These are phyloP conservation scores for Boletus rubropictus DNA, from an alignment of 768 basidiomycete genomes.

Conservation along the genomic window DNA sequence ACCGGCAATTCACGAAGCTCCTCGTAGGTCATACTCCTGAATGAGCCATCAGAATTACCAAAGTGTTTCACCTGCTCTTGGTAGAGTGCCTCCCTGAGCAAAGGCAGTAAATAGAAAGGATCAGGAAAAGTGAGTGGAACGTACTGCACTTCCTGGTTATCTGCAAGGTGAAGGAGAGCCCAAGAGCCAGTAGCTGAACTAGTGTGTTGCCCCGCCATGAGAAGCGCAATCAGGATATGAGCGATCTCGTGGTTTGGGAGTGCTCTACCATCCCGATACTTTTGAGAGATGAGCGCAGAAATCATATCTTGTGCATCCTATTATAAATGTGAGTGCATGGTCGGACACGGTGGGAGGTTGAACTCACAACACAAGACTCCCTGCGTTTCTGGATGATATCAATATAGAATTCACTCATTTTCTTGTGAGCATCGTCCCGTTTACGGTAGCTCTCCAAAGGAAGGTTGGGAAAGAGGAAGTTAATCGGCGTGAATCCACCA, in stretches of 20 bases:
- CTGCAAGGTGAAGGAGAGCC: conserved; percentile 82
- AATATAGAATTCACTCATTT: conserved; percentile 92
- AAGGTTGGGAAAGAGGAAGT: conserved; percentile 91
- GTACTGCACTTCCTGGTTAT: conserved; percentile 67
- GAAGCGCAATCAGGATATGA: conserved; percentile 96
- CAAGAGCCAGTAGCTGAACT: conserved; percentile 90
- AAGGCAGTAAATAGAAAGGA: not conserved
- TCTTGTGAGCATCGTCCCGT: conserved; percentile 84
- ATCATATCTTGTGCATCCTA: conserved; percentile 89
- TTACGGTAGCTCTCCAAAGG: conserved; percentile 86
- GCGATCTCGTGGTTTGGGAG: conserved; percentile 90
- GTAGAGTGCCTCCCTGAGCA: conserved; percentile 71
- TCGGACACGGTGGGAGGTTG: not conserved
- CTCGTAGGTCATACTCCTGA: conserved; percentile 80
- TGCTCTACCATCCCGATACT: conserved; percentile 72
- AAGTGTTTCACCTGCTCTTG: conserved; percentile 85
- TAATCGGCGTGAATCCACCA: conserved; percentile 92
- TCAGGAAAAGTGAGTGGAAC: conserved; percentile 23
- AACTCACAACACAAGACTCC: conserved; percentile 39
- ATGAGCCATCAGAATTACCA: conserved; percentile 69
- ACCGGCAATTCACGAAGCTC: conserved; percentile 78
- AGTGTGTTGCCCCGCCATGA: conserved; percentile 99
- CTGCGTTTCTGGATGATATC: conserved; percentile 75
- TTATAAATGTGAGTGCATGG: conserved; percentile 13
- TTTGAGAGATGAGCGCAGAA: conserved; percentile 74